phyloP scores from a whole-genome alignment of 352 stramenopile species.

The Plasmopara viticola region DNA sequence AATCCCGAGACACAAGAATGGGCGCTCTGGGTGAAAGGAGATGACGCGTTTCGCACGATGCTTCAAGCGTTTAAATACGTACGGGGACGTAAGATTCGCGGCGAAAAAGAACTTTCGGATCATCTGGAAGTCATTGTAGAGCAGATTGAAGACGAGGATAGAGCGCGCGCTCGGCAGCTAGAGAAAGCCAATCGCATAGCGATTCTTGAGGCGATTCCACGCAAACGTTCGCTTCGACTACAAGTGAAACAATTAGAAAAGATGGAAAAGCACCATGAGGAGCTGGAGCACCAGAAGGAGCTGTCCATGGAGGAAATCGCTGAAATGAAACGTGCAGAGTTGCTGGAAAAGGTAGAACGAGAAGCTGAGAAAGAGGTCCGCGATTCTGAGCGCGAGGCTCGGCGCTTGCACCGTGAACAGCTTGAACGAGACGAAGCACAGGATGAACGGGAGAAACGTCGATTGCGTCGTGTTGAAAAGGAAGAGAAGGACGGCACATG shows the following conservation, averaged over 20 bases:
- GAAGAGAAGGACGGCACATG: conserved; percentile 44
- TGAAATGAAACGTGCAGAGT: conserved; percentile 60
- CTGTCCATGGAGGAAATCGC: conserved; percentile 58
- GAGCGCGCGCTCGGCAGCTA: conserved; percentile 40
- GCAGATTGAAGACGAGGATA: conserved; percentile 63
- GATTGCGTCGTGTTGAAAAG: conserved; percentile 54
- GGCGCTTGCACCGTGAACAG: conserved; percentile 43
- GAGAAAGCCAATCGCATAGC: conserved; percentile 72
- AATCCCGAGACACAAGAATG: conserved; percentile 42
- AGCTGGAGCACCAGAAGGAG: conserved; percentile 46
- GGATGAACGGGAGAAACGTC: conserved; percentile 48
- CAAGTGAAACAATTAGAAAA: conserved; percentile 82
- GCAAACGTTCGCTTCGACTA: conserved; percentile 75
- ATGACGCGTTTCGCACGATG: conserved; percentile 53
- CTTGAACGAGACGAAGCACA: conserved; percentile 47
- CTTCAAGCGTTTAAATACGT: conserved; percentile 51
- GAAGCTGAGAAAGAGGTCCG: conserved; percentile 53
- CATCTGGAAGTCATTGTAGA: conserved; percentile 77
- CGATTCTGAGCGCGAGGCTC: conserved; percentile 46
- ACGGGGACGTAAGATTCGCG: conserved; percentile 55
- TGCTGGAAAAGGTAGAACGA: conserved; percentile 59
- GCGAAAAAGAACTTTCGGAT: conserved; percentile 71
- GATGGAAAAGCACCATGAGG: conserved; percentile 65
- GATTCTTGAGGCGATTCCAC: conserved; percentile 78
- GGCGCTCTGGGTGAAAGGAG: conserved; percentile 74